Percentiles rank a stretch among this genome's conserved stretches.
These are phyloP conservation scores for Ogataea dorogensis DNA, from an alignment of 805 yeast genomes.

Conservation along the genomic window DNA sequence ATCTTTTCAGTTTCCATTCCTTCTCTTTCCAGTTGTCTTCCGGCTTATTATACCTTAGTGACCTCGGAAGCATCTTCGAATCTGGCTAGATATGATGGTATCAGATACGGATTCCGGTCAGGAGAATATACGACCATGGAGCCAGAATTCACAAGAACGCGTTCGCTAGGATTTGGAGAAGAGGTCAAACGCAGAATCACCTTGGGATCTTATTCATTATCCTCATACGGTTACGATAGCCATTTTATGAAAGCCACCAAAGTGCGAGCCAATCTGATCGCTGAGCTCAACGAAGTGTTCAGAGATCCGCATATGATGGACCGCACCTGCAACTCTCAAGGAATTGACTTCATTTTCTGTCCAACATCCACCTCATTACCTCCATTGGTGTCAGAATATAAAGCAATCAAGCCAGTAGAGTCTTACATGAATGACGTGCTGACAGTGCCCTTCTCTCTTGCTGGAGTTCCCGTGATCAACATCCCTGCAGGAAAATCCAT, in stretches of 20 bases:
- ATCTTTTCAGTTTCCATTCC: slow-evolving; percentile 71
- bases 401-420: slow-evolving; percentile 41
- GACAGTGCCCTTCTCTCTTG: slow-evolving; percentile 87
- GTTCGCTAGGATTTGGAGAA: slow-evolving; percentile 67
- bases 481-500: slow-evolving; percentile 59
- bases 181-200: slow-evolving; percentile 84
- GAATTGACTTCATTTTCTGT: slow-evolving; percentile 67
- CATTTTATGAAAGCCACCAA: slow-evolving; percentile 76
- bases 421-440: slow-evolving; percentile 78
- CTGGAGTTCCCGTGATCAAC: slow-evolving; percentile 84
- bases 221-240: slow-evolving; percentile 68
- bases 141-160: slow-evolving; percentile 49
- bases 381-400: slow-evolving; percentile 32
- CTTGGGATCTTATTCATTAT: slow-evolving; percentile 82
- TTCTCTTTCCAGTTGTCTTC: slow-evolving; percentile 59
- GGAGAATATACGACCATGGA: slow-evolving; percentile 30
- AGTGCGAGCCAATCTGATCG: slow-evolving; percentile 56
- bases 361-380: slow-evolving; percentile 70
- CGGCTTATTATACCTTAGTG: slow-evolving; percentile 83
- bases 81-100: slow-evolving; percentile 85
- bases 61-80: slow-evolving; percentile 95
- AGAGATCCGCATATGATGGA: slow-evolving; percentile 43
- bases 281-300: slow-evolving; percentile 68
- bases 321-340: slow-evolving; percentile 25
- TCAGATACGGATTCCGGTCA: slow-evolving; percentile 71